phyloP scores from a whole-genome alignment of 257 asterid genomes.

The Fraxinus americana region DNA sequence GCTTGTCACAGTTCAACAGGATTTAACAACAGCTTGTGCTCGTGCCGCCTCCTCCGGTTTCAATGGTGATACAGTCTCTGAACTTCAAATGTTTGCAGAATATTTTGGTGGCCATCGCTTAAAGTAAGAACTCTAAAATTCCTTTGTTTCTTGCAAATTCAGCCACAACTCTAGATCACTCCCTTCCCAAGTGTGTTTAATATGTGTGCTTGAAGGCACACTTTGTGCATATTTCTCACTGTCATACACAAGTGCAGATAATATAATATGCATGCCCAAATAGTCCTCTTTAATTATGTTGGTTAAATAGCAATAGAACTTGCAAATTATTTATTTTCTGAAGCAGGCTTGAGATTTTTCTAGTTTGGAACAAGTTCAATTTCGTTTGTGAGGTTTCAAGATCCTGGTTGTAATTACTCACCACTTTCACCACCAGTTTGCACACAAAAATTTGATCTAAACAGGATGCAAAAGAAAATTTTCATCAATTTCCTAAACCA shows the following conservation, averaged over 20 bases:
- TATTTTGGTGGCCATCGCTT: slow-evolving; percentile 75
- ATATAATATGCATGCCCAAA: background rate
- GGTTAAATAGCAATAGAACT: background rate
- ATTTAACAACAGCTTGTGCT: slow-evolving; percentile 65
- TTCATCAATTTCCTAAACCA: background rate
- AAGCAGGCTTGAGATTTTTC: background rate
- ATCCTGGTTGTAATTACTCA: background rate
- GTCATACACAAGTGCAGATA: background rate
- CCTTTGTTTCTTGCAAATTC: slow-evolving; percentile 19
- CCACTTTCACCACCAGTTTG: background rate
- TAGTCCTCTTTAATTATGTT: background rate
- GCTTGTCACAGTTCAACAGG: slow-evolving; percentile 79
- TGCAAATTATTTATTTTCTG: background rate
- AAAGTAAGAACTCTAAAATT: slow-evolving; percentile 50
- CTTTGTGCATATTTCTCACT: background rate
- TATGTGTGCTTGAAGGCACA: background rate
- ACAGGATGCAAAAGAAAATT: background rate
- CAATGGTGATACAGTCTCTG: slow-evolving; percentile 58
- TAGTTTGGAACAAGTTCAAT: background rate
- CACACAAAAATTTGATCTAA: background rate
- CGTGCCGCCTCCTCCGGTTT: slow-evolving; percentile 92
- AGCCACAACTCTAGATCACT: slow-evolving; percentile 12
- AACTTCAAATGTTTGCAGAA: slow-evolving; percentile 88
- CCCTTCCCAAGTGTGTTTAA: background rate
- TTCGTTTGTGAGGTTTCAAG: background rate